A percentile compares a stretch with the other conserved stretches of the same genome.
Conservation (phyloP, 2,329 filamentous ascomycete genomes). For the Sporothrix pallida region DNA sequence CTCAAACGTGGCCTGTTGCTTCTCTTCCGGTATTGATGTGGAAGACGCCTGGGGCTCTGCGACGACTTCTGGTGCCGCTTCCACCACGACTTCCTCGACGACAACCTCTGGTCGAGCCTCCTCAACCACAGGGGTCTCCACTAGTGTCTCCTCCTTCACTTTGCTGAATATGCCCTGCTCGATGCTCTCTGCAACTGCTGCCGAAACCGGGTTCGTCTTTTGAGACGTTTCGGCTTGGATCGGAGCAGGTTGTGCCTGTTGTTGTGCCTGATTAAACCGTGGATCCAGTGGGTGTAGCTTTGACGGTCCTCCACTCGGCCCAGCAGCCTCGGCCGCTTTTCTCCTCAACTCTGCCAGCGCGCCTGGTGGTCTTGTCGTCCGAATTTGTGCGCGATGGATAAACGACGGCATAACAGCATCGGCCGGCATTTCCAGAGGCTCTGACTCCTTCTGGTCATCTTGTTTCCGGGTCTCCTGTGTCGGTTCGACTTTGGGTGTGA, state of each 20-base stretch:
- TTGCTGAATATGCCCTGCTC: conserved; percentile 56
- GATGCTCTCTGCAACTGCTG: conserved; percentile 50
- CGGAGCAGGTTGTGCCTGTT: neutral
- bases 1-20: neutral
- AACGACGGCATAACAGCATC: conserved; percentile 36
- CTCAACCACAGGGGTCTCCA: neutral
- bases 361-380: conserved; percentile 14
- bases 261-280: conserved; percentile 24
- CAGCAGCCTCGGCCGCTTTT: conserved; percentile 5
- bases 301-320: neutral
- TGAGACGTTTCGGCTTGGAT: neutral
- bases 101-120: neutral
- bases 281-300: conserved; percentile 39
- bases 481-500: neutral
- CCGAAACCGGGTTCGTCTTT: conserved; percentile 3
- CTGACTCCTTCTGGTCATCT: neutral
- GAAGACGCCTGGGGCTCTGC: too few species aligned
- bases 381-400: conserved; percentile 30
- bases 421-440: neutral
- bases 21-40: neutral
- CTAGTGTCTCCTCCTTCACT: neutral
- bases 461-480: neutral
- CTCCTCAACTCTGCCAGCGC: conserved; percentile 28
- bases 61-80: neutral
- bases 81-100: neutral